A percentile compares a stretch with the other conserved stretches of the same genome.
These are phyloP conservation scores for Xylariaceae sp. DNA, from an alignment of 2,329 filamentous ascomycete genomes.

Conservation along the genomic window DNA sequence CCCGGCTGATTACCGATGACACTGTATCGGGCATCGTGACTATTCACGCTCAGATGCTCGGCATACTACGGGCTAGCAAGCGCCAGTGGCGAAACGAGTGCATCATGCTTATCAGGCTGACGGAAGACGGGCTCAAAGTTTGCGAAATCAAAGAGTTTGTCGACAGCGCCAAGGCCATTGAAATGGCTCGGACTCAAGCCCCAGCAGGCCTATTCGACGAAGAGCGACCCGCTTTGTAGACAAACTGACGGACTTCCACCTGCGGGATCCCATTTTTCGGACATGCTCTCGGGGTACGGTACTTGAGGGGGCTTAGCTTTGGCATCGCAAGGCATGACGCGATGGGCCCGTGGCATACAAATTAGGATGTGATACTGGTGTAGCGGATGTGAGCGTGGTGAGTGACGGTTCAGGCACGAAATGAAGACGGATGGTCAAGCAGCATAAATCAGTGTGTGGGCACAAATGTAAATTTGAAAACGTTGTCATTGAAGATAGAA, in stretches of 20 bases:
- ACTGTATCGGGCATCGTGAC: slow-evolving; percentile 32
- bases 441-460: no score
- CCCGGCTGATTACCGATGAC: slow-evolving; percentile 33
- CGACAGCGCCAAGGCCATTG: slow-evolving; percentile 37
- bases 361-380: no score
- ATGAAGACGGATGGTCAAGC: no score
- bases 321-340: no score
- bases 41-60: slow-evolving; percentile 35
- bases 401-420: no score
- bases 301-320: no score
- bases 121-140: slow-evolving; percentile 25
- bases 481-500: no score
- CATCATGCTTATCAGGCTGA: slow-evolving; percentile 30
- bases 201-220: slow-evolving; percentile 16
- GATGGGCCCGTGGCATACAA: no score
- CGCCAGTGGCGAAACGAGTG: slow-evolving; percentile 32
- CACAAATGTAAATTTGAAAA: no score
- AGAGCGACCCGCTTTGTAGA: slow-evolving; percentile 18
- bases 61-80: slow-evolving; percentile 21
- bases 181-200: slow-evolving; percentile 30
- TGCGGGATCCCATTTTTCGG: no score
- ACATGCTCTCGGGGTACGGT: no score
- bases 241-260: background rate
- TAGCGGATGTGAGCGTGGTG: no score
- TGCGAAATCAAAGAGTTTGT: slow-evolving; percentile 37